phyloP scores from a whole-genome alignment of 73 alveolate genomes.

The Tetrahymena borealis region DNA sequence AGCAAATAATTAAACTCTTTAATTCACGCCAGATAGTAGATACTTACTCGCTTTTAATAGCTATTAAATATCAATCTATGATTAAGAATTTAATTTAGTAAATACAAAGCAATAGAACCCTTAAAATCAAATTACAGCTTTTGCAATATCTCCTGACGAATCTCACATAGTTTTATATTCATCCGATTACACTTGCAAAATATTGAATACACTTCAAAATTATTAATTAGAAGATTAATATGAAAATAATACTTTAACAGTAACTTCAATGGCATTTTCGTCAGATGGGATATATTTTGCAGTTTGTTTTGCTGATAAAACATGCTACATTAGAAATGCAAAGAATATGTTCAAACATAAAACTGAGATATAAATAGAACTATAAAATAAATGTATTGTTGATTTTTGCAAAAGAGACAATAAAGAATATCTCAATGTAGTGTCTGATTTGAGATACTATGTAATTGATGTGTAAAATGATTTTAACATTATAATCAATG shows the following conservation, averaged over 20 bases:
- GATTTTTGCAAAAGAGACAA: neutral
- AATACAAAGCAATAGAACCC: neutral
- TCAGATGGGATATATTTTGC: neutral
- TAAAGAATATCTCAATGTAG: neutral
- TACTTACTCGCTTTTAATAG: neutral
- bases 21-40: neutral
- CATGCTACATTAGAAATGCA: neutral
- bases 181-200: neutral
- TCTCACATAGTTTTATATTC: neutral
- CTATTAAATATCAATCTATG: neutral
- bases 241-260: neutral
- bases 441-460: neutral
- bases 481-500: neutral
- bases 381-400: neutral
- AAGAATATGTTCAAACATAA: neutral
- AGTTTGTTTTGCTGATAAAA: neutral
- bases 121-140: neutral
- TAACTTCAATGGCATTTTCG: neutral
- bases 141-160: neutral
- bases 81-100: neutral
- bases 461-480: neutral
- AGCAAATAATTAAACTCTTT: neutral
- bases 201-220: neutral
- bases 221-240: neutral
- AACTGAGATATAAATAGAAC: neutral